These are phyloP conservation scores for Diaporthe ampelina DNA, from an alignment of 2,329 filamentous ascomycete species.

Conservation along the genomic window DNA sequence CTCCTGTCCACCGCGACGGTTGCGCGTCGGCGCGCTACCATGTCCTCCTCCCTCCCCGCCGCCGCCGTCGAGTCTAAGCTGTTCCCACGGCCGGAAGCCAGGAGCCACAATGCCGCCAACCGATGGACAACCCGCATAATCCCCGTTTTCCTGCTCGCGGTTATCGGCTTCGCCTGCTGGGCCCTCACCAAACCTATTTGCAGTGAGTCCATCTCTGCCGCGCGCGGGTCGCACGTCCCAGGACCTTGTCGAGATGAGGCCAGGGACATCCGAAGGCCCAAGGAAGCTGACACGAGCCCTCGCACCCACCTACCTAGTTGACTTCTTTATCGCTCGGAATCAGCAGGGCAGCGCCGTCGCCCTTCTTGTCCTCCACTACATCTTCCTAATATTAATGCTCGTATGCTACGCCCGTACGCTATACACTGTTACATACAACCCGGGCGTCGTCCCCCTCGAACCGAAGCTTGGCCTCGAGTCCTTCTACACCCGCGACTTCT, in stretches of 20 bases:
- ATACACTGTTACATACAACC: conserved; percentile 75
- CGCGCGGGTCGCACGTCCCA: neutral
- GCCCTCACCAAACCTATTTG: conserved; percentile 77
- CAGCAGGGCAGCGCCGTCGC: conserved; percentile 72
- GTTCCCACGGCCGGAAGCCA: conserved; percentile 43
- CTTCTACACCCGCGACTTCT: conserved; percentile 87
- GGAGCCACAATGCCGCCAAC: conserved; percentile 60
- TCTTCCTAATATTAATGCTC: conserved; percentile 77
- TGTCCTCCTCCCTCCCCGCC: neutral
- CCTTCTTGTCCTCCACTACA: conserved; percentile 79
- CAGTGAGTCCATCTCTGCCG: conserved; percentile 63
- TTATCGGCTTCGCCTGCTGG: conserved; percentile 79
- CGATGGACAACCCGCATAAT: conserved; percentile 75
- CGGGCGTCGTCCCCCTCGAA: conserved; percentile 81
- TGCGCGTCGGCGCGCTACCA: conserved; percentile 30
- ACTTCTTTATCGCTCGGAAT: conserved; percentile 74
- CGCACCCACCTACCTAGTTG: conserved; percentile 67
- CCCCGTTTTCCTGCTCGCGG: conserved; percentile 76
- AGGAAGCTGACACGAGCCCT: conserved; percentile 15
- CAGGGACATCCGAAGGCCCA: neutral
- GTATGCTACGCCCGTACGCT: conserved; percentile 80
- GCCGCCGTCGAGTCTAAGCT: neutral
- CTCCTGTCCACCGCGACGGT: conserved; percentile 31
- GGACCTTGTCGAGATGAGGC: neutral
- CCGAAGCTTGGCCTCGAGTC: conserved; percentile 73